Conservation (phyloP, 1,139 yeast species). For the Eremothecium gossypii region DNA sequence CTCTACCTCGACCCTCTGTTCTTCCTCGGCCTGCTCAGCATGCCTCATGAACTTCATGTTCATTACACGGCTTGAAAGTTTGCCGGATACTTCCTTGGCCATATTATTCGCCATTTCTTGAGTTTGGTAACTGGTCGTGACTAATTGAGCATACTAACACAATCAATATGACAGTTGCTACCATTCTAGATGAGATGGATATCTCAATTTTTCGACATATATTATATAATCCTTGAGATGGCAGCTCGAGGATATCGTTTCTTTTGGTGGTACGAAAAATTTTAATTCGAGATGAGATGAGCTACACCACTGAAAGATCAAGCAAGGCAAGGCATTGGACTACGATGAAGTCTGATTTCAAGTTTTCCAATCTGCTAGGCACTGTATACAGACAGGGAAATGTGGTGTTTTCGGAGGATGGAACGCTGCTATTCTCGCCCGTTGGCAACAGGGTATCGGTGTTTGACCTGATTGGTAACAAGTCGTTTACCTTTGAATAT, state of each 20-base stretch:
- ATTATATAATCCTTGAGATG: slow-evolving; percentile 4
- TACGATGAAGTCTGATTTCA: slow-evolving; percentile 46
- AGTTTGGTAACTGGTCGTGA: neutral
- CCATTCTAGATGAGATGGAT: no score
- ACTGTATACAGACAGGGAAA: slow-evolving; percentile 93
- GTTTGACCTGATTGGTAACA: slow-evolving; percentile 76
- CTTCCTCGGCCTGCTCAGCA: slow-evolving; percentile 33
- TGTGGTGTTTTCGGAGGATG: slow-evolving; percentile 78
- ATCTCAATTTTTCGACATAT: slow-evolving; percentile 9
- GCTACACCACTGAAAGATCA: slow-evolving; percentile 9
- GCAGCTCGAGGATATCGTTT: no score
- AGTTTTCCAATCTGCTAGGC: slow-evolving; percentile 81
- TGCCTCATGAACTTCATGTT: slow-evolving; percentile 42
- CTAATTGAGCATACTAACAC: no score
- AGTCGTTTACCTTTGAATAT: slow-evolving; percentile 81
- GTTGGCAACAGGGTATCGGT: slow-evolving; percentile 91
- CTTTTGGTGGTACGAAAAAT: neutral
- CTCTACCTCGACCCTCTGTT: slow-evolving; percentile 32
- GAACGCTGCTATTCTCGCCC: slow-evolving; percentile 74
- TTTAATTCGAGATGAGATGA: slow-evolving; percentile 18
- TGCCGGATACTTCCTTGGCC: slow-evolving; percentile 18
- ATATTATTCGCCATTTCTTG: slow-evolving; percentile 4
- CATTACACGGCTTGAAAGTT: slow-evolving; percentile 33
- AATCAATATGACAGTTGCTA: no score
- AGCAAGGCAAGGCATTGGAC: neutral